phyloP scores from a whole-genome alignment of 2,329 filamentous ascomycete genomes.

The Fusarium continuum region DNA sequence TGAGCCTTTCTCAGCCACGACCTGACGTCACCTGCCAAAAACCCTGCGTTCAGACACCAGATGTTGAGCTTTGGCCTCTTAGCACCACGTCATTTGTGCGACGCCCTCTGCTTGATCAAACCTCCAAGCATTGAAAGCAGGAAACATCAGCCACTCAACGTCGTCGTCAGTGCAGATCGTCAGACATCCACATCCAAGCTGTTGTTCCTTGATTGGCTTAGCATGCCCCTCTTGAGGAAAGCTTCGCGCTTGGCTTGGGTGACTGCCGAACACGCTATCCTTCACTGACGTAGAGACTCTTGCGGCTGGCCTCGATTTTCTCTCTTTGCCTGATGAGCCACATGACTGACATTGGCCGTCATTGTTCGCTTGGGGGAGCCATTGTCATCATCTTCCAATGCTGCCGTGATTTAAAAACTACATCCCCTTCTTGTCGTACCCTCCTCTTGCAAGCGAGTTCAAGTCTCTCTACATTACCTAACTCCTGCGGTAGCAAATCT shows the following conservation, averaged over 20 bases:
- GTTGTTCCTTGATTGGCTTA: conserved; percentile 17
- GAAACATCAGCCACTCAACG: conserved; percentile 30
- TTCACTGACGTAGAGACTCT: conserved; percentile 31
- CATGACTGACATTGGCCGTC: conserved; percentile 25
- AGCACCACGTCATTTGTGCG: conserved; percentile 30
- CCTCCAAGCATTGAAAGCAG: conserved; percentile 10
- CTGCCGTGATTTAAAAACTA: conserved; percentile 28
- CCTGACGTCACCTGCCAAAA: conserved; percentile 26
- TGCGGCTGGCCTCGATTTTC: conserved; percentile 27
- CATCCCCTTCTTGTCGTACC: conserved; percentile 20
- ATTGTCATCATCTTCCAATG: conserved; percentile 28
- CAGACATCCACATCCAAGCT: conserved; percentile 3
- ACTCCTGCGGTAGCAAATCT: not conserved
- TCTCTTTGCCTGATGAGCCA: conserved; percentile 16
- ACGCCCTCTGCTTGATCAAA: conserved; percentile 10
- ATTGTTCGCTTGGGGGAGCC: conserved; percentile 9
- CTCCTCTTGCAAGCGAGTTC: not conserved
- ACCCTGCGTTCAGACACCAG: conserved; percentile 22
- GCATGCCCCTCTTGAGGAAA: conserved; percentile 15
- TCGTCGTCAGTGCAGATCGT: conserved; percentile 31
- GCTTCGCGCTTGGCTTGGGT: conserved; percentile 24
- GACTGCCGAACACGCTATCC: conserved; percentile 30
- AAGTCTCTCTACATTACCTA: not conserved
- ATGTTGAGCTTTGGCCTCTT: conserved; percentile 5
- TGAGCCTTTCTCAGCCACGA: conserved; percentile 23